Evolutionary conservation across 768 basidiomycete genomes (phyloP), one percentile per base, ranked within the genome.

Genomic region (Pisolithus albus): DNA sequence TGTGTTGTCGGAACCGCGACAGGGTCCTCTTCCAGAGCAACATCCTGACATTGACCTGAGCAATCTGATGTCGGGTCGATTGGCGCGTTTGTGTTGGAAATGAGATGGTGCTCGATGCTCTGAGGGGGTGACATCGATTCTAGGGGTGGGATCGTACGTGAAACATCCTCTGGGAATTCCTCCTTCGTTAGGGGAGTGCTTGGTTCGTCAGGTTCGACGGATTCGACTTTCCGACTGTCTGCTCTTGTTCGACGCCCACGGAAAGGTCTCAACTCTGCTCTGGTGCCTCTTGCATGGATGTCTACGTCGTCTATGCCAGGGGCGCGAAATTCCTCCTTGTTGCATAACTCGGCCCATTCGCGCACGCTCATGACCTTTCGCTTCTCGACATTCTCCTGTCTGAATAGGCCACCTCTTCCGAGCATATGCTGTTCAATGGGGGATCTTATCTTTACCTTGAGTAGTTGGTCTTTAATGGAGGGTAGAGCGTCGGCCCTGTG

Each of bases 371-470:
- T 84, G 47, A 80, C 66, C 57, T 82, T 82, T 55, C 88, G 79
- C 68, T 90, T 92, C 72, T 92, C 92, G 61, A 96, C 77, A 63
- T 96, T 98, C 69, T 91, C 82, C 59, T 91, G 86, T 19, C 90
- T 82, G 66, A 92, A 98, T 6, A 94, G 76, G 2, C 95, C 95
- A 5, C 81, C 82, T 50, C 80, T 77, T 8, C 95, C 95, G 38
- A 84, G 71, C 84, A 97, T 92, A 64, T 85, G 83, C 65, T 98
- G 95, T 64, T 93, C 92, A 59, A 98, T 98, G 2, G 96, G 93
- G 15, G 81, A 80, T 70, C 82, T 84, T 54, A 99, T 86, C 65
- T 86, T 86, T 53, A 97, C 81, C 5, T 75, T 60, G 10, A 76
- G 74, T 19, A 99, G 76, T 54, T 89, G 83, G n/a, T 79, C 73